These are phyloP conservation scores for Antitrichia curtipendula DNA, from an alignment of 225 moss, liverwort and hornwort species.

Conservation along the genomic window DNA sequence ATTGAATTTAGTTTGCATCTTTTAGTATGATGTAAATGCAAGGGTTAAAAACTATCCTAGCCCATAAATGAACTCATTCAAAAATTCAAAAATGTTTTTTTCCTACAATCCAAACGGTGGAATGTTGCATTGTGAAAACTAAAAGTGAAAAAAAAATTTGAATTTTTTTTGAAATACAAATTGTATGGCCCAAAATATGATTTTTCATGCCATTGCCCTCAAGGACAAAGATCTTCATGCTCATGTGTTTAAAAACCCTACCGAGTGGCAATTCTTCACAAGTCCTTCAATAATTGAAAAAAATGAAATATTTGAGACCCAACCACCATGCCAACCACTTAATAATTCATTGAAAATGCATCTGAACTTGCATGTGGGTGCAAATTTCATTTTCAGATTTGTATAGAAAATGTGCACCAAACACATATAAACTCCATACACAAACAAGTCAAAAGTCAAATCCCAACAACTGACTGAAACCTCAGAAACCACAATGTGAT, in stretches of 20 bases:
- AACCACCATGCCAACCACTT: too few species aligned
- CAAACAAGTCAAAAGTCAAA: not conserved
- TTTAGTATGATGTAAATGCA: not conserved
- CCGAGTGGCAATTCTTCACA: not conserved
- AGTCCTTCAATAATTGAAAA: rapidly evolving
- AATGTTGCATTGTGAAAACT: too few species aligned
- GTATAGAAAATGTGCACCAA: rapidly evolving
- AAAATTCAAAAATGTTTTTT: too few species aligned
- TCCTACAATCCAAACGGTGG: too few species aligned
- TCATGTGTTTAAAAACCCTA: too few species aligned
- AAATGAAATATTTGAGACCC: not conserved
- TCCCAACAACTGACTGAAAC: rapidly evolving
- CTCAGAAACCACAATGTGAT: not conserved
- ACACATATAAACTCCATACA: rapidly evolving
- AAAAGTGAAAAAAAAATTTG: too few species aligned
- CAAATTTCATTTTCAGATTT: not conserved
- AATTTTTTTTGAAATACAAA: not conserved
- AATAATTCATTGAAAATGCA: not conserved
- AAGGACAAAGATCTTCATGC: not conserved
- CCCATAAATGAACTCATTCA: too few species aligned
- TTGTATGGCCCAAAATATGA: not conserved
- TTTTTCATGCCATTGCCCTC: not conserved
- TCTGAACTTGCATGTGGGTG: rapidly evolving
- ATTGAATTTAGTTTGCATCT: not conserved
- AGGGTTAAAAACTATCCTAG: rapidly evolving